A percentile compares a stretch with the other conserved stretches of the same genome.
Conservation (phyloP, 2,329 filamentous ascomycete genomes). For the Epichloe baconii region DNA sequence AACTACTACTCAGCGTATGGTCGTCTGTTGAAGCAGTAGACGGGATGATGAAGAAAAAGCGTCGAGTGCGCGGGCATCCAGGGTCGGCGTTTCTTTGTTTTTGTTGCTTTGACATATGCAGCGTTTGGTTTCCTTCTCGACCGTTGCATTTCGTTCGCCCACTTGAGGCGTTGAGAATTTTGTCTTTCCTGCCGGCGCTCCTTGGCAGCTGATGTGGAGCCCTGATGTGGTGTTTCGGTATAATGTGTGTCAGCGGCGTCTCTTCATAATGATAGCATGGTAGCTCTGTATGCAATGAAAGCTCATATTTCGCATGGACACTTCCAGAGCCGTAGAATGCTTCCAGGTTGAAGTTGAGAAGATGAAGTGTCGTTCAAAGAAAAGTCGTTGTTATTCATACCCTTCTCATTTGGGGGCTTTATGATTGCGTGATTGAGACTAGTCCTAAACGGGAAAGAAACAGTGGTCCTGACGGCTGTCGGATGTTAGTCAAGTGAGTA, state of each 20-base stretch:
- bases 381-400: constrained; percentile 10
- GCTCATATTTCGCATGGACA: constrained; percentile 6
- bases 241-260: neutral
- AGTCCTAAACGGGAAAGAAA: constrained; percentile 11
- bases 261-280: constrained; percentile 6
- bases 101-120: constrained; percentile 1
- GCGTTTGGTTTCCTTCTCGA: constrained; percentile 1
- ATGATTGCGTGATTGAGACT: constrained; percentile 21
- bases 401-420: constrained; percentile 10
- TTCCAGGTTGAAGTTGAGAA: constrained; percentile 10
- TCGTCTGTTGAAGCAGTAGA: constrained; percentile 28
- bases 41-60: neutral
- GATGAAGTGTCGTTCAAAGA: constrained; percentile 5
- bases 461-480: constrained; percentile 1
- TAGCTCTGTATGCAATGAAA: constrained; percentile 11
- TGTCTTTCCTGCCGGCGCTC: neutral
- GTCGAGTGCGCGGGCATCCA: neutral
- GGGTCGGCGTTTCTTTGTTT: neutral
- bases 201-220: neutral
- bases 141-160: neutral
- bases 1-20: constrained; percentile 58
- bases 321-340: constrained; percentile 1
- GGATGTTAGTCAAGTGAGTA: neutral
- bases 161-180: neutral
- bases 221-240: neutral